Percentiles rank a stretch among this genome's conserved stretches.
phyloP scores from a whole-genome alignment of 192 early-diverging fungal species.

The Coemansia sp. region DNA sequence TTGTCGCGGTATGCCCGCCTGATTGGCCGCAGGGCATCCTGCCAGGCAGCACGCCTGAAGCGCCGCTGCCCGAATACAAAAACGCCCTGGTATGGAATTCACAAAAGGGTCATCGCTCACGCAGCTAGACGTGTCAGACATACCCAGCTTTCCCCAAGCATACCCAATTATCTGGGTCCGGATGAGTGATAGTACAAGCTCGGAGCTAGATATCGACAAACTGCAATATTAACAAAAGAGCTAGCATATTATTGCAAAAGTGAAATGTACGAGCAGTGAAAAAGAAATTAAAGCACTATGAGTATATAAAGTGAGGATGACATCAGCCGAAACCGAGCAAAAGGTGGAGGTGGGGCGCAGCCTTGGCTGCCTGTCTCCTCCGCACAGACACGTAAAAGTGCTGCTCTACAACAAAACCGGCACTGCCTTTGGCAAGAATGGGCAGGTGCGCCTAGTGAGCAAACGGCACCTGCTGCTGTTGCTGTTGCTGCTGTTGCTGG shows the following conservation, averaged over 20 bases:
- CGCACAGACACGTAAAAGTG: background rate
- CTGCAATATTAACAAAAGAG: background rate
- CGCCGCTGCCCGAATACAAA: conserved; percentile 44
- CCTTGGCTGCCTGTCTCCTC: too few species aligned
- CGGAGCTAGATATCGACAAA: background rate
- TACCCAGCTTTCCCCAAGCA: background rate
- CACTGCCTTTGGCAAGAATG: background rate
- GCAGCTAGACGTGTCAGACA: conserved; percentile 2
- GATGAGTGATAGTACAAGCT: background rate
- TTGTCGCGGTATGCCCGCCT: conserved; percentile 51
- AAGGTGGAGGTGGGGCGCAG: too few species aligned
- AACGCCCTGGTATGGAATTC: conserved; percentile 34
- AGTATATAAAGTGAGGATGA: background rate
- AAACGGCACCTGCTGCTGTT: conserved; percentile 18
- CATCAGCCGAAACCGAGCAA: background rate
- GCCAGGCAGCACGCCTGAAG: conserved; percentile 40
- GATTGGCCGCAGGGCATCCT: conserved; percentile 42
- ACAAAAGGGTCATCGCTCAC: conserved; percentile 27
- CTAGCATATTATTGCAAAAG: background rate
- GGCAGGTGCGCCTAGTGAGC: conserved; percentile 1
- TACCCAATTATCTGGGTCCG: background rate
- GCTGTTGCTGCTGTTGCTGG: conserved; percentile 35
- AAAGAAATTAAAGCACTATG: conserved; percentile 5
- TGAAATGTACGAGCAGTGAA: background rate
- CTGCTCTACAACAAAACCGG: background rate